phyloP scores from a whole-genome alignment of 208 protist species.

The Crithidia fasciculata region DNA sequence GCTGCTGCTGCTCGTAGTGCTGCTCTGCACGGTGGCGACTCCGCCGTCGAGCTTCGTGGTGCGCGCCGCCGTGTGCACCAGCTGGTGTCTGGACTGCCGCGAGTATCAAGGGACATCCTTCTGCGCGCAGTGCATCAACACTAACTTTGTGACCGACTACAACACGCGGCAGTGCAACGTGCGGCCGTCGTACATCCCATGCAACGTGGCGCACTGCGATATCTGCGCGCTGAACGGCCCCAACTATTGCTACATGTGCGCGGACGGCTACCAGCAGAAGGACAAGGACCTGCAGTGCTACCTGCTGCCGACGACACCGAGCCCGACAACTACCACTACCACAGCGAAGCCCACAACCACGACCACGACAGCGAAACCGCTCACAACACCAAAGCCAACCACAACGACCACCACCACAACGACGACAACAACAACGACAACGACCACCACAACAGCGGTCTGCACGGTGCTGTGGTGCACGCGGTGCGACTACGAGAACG shows the following conservation, averaged over 20 bases:
- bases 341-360: not conserved
- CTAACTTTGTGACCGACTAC: conserved; percentile 5
- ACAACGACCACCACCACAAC: conserved; percentile 1
- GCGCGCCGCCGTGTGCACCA: conserved; percentile 1
- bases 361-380: not conserved
- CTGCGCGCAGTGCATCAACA: conserved; percentile 13
- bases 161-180: conserved; percentile 8
- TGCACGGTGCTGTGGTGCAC: conserved; percentile 9
- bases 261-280: conserved; percentile 11
- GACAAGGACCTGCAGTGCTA: conserved; percentile 7
- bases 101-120: not conserved
- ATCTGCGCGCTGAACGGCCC: conserved; percentile 7
- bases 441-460: conserved; percentile 7
- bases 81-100: conserved; percentile 9
- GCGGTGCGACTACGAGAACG: conserved; percentile 7
- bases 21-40: not conserved
- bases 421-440: not conserved
- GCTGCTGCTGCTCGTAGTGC: not conserved
- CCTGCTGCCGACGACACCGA: not conserved
- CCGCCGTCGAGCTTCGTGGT: not conserved
- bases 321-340: not conserved
- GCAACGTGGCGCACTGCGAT: not conserved
- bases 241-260: conserved; percentile 17
- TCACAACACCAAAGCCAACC: not conserved
- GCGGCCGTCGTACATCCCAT: conserved; percentile 1